Base-by-base conservation (phyloP, 129 eudicot genomes). In the Saposhnikovia divaricata region DNA sequence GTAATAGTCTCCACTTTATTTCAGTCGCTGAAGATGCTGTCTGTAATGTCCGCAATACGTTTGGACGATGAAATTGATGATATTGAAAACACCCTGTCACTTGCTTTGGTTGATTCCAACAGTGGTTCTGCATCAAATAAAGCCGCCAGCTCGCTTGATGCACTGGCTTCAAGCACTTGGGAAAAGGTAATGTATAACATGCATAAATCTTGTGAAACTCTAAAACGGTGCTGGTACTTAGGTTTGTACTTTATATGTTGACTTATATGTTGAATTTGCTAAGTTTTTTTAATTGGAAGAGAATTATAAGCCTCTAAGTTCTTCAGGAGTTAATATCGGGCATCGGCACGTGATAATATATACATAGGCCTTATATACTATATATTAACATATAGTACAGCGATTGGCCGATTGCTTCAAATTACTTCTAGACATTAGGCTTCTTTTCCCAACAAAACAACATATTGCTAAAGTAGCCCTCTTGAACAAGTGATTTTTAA, bases 131-230 rank as follows among this genome's bases (percentile, higher is more conserved):
- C 80, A 74, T 77, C 90, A 38, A 84, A 84, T 73, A 91, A 76
- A 85, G 78, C 92, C 73, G 77, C 75, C 4, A 16, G 86, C 57
- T 45, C 90, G 27, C 81, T 82, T 44, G 99, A 96, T 75, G 90
- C 97, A 19, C 87, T 96, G 81, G 99, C 99, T 74, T 87, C 98
- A 46, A 92, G 98, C 93, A 90, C 93, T 75, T 96, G 99, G 99
- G 98, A 76, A 38, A 34, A 55, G 69, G 75, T 81, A 45, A 81
- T 28, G 3, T 13, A 45, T 25, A 16, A 31, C 23, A 68, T 68
- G 43, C 73, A 14, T 12, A 40, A 68, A 68, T 68, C 42, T 31
- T 31, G 6, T 28, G 40, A 5, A 37, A 48, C 46, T 19, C 9
- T 38, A 19, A 11, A 53, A 9, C 5, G 13, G 40, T 76, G 65